Percentiles rank a stretch among this genome's conserved stretches.
Conservation (phyloP, 1,139 yeast genomes). For the Meyerozyma sp. region DNA sequence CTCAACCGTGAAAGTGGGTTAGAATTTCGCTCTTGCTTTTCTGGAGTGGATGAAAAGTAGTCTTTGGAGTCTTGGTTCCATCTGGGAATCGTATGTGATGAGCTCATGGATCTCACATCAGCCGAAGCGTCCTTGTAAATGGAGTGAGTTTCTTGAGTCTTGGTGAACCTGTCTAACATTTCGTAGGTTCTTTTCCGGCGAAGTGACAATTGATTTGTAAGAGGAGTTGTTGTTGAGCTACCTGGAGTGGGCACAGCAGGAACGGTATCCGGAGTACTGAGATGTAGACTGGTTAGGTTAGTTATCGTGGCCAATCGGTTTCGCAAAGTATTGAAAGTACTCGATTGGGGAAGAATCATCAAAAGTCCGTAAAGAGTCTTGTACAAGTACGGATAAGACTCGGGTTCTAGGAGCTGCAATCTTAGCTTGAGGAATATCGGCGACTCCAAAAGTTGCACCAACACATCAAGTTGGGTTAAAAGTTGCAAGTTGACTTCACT, state of each 20-base stretch:
- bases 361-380: conserved; percentile 87
- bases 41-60: not conserved
- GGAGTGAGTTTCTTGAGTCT: conserved; percentile 50
- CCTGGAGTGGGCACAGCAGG: conserved; percentile 10
- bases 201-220: conserved; percentile 26
- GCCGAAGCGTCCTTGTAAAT: not conserved
- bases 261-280: conserved; percentile 10
- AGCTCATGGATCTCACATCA: not conserved
- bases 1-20: not conserved
- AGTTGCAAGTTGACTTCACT: conserved; percentile 69
- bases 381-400: conserved; percentile 73
- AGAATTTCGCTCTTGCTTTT: not conserved
- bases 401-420: conserved; percentile 83
- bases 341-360: conserved; percentile 93
- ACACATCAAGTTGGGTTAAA: conserved; percentile 70
- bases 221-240: conserved; percentile 15
- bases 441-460: conserved; percentile 71
- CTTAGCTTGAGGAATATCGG: conserved; percentile 89
- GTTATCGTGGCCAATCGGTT: conserved; percentile 58
- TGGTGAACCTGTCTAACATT: conserved; percentile 56
- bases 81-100: not conserved
- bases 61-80: not conserved
- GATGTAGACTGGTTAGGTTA: conserved; percentile 19
- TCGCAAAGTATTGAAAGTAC: conserved; percentile 79
- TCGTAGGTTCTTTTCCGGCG: conserved; percentile 45